A percentile compares a stretch with the other conserved stretches of the same genome.
Evolutionary conservation across 2,329 filamentous ascomycete species (phyloP).

Genomic region (Pezicula radicicola): DNA sequence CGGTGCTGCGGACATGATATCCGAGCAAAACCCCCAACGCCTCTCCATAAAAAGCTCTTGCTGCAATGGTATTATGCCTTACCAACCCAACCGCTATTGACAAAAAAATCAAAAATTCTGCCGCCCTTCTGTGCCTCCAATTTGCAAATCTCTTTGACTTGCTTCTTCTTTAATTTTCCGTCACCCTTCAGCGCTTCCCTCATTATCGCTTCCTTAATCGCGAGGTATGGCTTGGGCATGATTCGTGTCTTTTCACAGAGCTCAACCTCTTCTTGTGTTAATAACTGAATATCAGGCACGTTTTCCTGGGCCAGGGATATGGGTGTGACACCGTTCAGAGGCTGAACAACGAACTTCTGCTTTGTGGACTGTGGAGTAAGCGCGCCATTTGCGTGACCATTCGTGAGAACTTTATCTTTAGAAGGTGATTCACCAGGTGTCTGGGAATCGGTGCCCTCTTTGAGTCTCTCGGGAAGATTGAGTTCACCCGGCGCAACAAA

Average conservation of each 20-base stretch:
- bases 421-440: constrained; percentile 3
- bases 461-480: constrained; percentile 43
- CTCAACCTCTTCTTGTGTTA: constrained; percentile 80
- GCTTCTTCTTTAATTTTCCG: constrained; percentile 88
- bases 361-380: constrained; percentile 35
- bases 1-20: neutral
- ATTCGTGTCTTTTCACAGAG: constrained; percentile 81
- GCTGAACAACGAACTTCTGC: constrained; percentile 49
- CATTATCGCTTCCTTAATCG: constrained; percentile 90
- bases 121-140: constrained; percentile 83
- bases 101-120: constrained; percentile 91
- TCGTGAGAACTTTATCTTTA: constrained; percentile 44
- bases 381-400: constrained; percentile 42
- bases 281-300: constrained; percentile 78
- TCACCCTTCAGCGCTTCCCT: constrained; percentile 88
- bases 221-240: constrained; percentile 91
- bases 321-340: constrained; percentile 39
- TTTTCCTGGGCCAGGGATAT: constrained; percentile 47
- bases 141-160: constrained; percentile 79
- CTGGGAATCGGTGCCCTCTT: constrained; percentile 30
- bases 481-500: constrained; percentile 73
- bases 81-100: constrained; percentile 86
- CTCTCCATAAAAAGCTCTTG: neutral
- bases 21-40: neutral
- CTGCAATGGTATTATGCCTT: constrained; percentile 55